Conservation (phyloP, 2,329 filamentous ascomycete species). For the Botrytis fabae region DNA sequence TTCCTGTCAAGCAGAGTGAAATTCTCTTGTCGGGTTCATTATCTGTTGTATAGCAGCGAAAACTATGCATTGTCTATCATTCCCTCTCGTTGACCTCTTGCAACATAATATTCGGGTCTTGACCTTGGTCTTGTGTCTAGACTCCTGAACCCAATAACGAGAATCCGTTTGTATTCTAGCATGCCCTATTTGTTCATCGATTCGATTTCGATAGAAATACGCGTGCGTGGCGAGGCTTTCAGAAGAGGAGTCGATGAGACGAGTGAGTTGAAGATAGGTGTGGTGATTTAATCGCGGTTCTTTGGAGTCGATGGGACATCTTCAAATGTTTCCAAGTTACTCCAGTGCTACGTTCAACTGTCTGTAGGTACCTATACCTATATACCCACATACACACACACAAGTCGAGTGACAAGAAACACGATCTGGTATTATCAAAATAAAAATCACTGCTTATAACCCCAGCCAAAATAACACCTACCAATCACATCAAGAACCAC, state of each 20-base stretch:
- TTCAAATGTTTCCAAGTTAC: not conserved
- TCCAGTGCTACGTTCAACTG: too few species aligned
- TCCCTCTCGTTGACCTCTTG: not conserved
- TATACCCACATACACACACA: too few species aligned
- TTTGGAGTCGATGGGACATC: not conserved
- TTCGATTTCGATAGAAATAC: too few species aligned
- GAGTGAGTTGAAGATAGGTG: not conserved
- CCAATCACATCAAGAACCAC: not conserved
- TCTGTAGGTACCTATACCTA: not conserved
- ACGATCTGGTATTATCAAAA: not conserved
- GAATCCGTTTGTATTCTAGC: too few species aligned
- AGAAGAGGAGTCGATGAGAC: not conserved
- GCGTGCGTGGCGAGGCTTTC: not conserved
- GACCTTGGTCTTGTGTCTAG: not conserved
- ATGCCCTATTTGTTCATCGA: too few species aligned
- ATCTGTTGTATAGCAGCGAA: not conserved
- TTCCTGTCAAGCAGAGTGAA: not conserved
- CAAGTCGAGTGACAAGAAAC: rapidly evolving
- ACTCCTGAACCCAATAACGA: too few species aligned
- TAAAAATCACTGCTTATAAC: not conserved
- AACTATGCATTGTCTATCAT: not conserved
- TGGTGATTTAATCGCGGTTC: not conserved
- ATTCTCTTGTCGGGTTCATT: not conserved
- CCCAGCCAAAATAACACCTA: not conserved
- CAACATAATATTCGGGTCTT: not conserved